These are phyloP conservation scores for Melaleuca quinquenervia DNA, from an alignment of 345 rosid species.

Conservation along the genomic window DNA sequence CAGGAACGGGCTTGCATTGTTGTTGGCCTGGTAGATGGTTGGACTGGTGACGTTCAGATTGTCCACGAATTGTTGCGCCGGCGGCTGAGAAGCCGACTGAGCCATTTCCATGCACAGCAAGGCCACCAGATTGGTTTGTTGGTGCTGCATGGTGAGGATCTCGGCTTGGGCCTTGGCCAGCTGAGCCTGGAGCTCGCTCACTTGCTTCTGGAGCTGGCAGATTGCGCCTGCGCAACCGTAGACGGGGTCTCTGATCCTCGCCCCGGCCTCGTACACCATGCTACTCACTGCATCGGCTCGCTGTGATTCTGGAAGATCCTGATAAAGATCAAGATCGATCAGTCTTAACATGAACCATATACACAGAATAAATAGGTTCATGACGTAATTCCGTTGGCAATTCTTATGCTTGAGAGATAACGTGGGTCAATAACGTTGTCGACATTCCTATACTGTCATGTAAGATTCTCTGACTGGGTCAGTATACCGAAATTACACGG, in stretches of 20 bases:
- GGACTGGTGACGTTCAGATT: not conserved
- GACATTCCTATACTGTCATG: not conserved
- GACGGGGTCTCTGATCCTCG: conserved; percentile 1
- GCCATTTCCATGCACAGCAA: conserved; percentile 2
- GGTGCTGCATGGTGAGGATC: conserved; percentile 2
- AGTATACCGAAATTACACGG: not conserved
- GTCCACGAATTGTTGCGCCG: not conserved
- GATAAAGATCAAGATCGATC: not conserved
- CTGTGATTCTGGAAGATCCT: conserved; percentile 4
- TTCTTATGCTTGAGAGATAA: not conserved
- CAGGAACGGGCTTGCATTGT: not conserved
- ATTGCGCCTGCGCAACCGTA: not conserved
- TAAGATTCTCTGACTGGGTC: not conserved
- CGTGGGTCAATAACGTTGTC: not conserved
- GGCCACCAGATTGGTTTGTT: not conserved
- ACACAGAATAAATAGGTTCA: not conserved
- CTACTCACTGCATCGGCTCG: conserved; percentile 3
- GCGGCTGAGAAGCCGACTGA: not conserved
- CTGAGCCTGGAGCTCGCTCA: conserved; percentile 4
- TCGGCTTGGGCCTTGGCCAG: conserved; percentile 7
- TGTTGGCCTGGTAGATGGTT: not conserved
- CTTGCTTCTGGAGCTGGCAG: conserved; percentile 7
- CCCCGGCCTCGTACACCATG: conserved; percentile 4
- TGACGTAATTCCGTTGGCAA: not conserved
- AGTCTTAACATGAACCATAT: not conserved